Evolutionary conservation across 1,284 basidiomycete genomes (phyloP), one percentile per base, ranked within the genome.

Genomic region (Ceratobasidium sp.): DNA sequence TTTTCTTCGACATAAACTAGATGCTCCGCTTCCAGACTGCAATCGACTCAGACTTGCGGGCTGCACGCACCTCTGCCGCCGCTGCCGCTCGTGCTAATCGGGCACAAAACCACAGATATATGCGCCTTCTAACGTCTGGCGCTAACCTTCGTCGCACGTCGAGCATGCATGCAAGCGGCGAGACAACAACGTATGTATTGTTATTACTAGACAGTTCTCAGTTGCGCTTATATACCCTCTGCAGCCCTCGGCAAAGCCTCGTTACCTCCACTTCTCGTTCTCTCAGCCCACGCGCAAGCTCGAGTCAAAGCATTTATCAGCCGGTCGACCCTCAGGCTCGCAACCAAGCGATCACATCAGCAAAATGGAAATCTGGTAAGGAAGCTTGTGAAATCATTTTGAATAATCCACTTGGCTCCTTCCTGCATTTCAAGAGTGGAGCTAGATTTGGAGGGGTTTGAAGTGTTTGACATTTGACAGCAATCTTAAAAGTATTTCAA

Each of bases 71-170:
- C 11, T 21, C 53, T 16, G n/a, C n/a, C n/a, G 36, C 8, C 9
- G 28, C 33, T 33, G 56, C 56, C n/a, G 14, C 18, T 36, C 14
- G 21, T 25, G 59, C 59, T 40, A 28, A 12, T 44, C 40, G 40
- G 14, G 59, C 59, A 12, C 59, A 61, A n/a, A 61, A 42, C 40
- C 16, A 12, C 23, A 40, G 59, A 6, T 61, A 61, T 44, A 14
- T 61, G 38, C n/a, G 59, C 11, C 21, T 61, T 14, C 40, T 61
- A 21, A 61, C 38, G 8, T 12, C 25, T 4, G 59, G 59, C 38
- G 23, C n/a, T 6, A 44, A 8, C 6, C 23, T 44, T 44, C 40
- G 38, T 5, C 40, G 59, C 11, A 21, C 59, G 2, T 44, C 38
- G 7, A 25, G 38, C 28, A 14, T 30, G 11, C 59, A 25, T 25